A percentile compares a stretch with the other conserved stretches of the same genome.
phyloP scores from a whole-genome alignment of 108 stramenopile genomes.

The Hondaea fermentalgiana region DNA sequence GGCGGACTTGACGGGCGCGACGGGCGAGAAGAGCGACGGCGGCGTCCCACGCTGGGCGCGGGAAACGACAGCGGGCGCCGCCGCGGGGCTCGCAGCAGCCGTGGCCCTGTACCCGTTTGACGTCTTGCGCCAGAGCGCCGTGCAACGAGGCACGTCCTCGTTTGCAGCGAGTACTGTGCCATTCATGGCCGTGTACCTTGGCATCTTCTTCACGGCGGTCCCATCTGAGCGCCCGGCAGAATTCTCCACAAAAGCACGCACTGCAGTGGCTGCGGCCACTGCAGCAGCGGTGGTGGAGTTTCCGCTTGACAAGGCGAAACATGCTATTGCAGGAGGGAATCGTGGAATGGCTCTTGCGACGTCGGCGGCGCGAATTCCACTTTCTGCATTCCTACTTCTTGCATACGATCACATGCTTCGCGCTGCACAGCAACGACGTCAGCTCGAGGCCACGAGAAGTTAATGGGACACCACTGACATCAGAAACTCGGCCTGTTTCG shows the following conservation, averaged over 20 bases:
- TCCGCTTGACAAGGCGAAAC: background rate
- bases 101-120: background rate
- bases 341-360: background rate
- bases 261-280: background rate
- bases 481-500: too few species aligned
- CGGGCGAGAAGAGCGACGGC: background rate
- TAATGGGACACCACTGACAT: too few species aligned
- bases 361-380: background rate
- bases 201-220: background rate
- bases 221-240: background rate
- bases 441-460: too few species aligned
- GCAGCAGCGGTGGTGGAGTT: background rate
- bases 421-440: too few species aligned
- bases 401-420: background rate
- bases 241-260: background rate
- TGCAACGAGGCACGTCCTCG: background rate
- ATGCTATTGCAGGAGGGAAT: background rate
- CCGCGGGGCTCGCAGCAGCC: background rate
- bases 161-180: background rate
- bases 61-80: background rate
- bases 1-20: background rate
- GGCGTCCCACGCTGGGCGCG: background rate
- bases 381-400: background rate
- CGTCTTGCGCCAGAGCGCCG: background rate
- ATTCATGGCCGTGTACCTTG: background rate